A percentile compares a stretch with the other conserved stretches of the same genome.
Conservation (phyloP, 345 rosid genomes). For the Salix viminalis region DNA sequence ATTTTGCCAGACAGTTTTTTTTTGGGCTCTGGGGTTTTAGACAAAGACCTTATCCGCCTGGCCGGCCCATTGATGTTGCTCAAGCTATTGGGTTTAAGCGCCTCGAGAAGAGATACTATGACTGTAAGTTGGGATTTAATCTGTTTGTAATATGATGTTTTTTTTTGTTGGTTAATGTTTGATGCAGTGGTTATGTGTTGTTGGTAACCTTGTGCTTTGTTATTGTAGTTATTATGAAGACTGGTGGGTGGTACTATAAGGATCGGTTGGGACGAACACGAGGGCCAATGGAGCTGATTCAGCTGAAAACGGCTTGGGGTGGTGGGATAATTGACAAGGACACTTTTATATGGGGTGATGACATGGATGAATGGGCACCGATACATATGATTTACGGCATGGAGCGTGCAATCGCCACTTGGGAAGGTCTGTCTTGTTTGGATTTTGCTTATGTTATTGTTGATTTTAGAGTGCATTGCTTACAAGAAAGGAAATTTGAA, state of each 20-base stretch:
- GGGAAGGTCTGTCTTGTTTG: slow-evolving; percentile 66
- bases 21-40: slow-evolving; percentile 92
- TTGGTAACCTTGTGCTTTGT: neutral
- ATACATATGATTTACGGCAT: slow-evolving; percentile 91
- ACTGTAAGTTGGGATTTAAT: slow-evolving; percentile 43
- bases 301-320: slow-evolving; percentile 91
- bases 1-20: slow-evolving; percentile 70
- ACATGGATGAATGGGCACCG: slow-evolving; percentile 96
- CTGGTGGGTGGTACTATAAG: slow-evolving; percentile 80
- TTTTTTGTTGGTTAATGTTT: neutral
- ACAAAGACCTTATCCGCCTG: slow-evolving; percentile 79
- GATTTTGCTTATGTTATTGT: neutral
- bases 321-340: slow-evolving; percentile 79
- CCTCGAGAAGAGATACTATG: slow-evolving; percentile 82
- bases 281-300: slow-evolving; percentile 84
- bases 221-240: slow-evolving; percentile 70
- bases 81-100: slow-evolving; percentile 88
- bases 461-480: neutral
- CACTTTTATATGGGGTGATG: slow-evolving; percentile 93
- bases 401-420: slow-evolving; percentile 88
- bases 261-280: slow-evolving; percentile 87
- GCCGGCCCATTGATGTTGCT: slow-evolving; percentile 78
- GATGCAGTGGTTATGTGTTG: neutral
- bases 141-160: neutral
- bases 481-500: neutral